These are phyloP conservation scores for Pharus latifolius DNA, from an alignment of 176 grass and related monocot genomes.

Conservation along the genomic window DNA sequence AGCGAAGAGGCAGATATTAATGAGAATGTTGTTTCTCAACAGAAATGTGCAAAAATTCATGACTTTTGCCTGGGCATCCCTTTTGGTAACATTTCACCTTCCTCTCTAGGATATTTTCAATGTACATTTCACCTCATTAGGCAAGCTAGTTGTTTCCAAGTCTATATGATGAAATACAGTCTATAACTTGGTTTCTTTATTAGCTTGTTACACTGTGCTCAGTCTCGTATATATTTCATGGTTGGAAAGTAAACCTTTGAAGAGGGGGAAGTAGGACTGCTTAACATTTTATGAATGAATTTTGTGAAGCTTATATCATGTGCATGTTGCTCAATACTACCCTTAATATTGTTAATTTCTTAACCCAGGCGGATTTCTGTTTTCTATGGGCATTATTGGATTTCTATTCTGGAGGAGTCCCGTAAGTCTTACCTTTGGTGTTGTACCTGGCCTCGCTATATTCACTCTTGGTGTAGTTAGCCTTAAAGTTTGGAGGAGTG, in stretches of 20 bases:
- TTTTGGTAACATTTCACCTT: conserved; percentile 50
- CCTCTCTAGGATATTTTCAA: neutral
- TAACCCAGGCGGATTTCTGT: conserved; percentile 57
- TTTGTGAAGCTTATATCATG: neutral
- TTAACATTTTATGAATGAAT: neutral
- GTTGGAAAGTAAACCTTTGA: neutral
- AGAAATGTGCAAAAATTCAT: conserved; percentile 75
- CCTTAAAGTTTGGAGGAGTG: conserved; percentile 84
- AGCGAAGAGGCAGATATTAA: conserved; percentile 16
- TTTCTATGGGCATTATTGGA: conserved; percentile 63
- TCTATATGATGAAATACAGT: neutral
- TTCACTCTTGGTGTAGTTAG: conserved; percentile 61
- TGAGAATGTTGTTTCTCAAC: conserved; percentile 27
- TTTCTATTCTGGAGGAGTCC: conserved; percentile 77
- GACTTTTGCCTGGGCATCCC: conserved; percentile 97
- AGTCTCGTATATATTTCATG: neutral
- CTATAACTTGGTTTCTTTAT: neutral
- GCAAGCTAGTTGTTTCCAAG: neutral
- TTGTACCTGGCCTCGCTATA: conserved; percentile 70
- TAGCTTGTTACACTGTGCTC: neutral
- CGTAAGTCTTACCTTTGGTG: conserved; percentile 51
- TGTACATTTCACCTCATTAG: neutral
- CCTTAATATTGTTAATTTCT: neutral
- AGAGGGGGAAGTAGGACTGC: neutral
- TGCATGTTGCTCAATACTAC: neutral